These are phyloP conservation scores for Fusarium acutatum DNA, from an alignment of 2,329 filamentous ascomycete species.

Conservation along the genomic window DNA sequence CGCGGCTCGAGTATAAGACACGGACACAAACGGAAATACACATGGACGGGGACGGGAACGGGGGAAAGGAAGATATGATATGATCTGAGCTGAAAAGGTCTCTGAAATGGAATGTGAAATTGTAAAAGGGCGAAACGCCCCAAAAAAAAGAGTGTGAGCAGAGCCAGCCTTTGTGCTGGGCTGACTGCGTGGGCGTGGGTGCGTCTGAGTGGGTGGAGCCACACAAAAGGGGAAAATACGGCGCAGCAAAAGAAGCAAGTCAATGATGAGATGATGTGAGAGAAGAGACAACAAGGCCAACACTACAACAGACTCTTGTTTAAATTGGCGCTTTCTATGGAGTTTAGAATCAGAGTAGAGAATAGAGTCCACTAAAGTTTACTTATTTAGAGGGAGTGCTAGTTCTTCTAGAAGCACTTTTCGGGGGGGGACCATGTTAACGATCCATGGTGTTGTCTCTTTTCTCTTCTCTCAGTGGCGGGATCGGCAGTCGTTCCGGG, in stretches of 20 bases:
- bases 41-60: too few relatives aligned
- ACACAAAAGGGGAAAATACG: background rate
- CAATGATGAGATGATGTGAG: background rate
- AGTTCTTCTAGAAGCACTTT: slow-evolving; percentile 15
- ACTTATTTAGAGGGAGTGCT: background rate
- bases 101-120: background rate
- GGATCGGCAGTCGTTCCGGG: background rate
- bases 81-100: background rate
- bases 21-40: background rate
- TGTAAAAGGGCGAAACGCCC: slow-evolving; percentile 19
- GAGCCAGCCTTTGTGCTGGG: background rate
- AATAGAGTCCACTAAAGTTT: background rate
- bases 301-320: background rate
- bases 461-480: slow-evolving; percentile 27
- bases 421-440: background rate
- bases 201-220: slow-evolving; percentile 14
- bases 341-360: background rate
- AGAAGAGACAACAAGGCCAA: slow-evolving; percentile 31
- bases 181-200: background rate
- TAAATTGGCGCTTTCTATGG: background rate
- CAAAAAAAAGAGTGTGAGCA: background rate
- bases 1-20: background rate
- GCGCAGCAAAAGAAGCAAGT: background rate
- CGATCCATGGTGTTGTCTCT: slow-evolving; percentile 24
- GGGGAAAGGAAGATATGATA: background rate